Evolutionary conservation across 2,329 filamentous ascomycete genomes (phyloP).

Genomic region (Cercospora nicotianae): DNA sequence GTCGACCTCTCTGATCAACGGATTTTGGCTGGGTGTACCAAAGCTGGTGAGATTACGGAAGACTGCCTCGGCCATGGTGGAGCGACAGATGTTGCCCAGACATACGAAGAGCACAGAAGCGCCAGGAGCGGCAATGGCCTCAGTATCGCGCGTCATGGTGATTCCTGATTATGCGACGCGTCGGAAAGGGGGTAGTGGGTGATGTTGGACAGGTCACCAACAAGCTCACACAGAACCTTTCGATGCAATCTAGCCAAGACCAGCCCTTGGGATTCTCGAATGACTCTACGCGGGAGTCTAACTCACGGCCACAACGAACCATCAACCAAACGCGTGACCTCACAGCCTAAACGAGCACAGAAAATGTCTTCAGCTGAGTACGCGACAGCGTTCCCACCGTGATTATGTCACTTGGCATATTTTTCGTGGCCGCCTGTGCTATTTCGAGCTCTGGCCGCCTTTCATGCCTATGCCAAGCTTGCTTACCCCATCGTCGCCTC

Average conservation of each 20-base stretch:
- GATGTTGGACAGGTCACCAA: not conserved
- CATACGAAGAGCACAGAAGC: constrained; percentile 90
- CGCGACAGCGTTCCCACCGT: not conserved
- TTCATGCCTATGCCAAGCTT: not conserved
- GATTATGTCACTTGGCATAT: constrained; percentile 4
- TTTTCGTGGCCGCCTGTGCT: constrained; percentile 8
- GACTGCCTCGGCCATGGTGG: constrained; percentile 94
- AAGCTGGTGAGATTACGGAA: constrained; percentile 69
- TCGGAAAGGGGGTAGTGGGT: not conserved
- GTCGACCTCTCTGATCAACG: constrained; percentile 69
- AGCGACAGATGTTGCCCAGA: constrained; percentile 90
- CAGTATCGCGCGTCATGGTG: constrained; percentile 24
- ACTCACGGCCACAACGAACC: not conserved
- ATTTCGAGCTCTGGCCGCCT: constrained; percentile 4
- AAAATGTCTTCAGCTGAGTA: not conserved
- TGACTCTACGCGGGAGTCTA: not conserved
- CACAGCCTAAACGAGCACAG: not conserved
- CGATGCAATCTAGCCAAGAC: not conserved
- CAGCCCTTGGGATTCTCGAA: not conserved
- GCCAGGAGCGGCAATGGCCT: not conserved
- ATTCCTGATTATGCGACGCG: not conserved
- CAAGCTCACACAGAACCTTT: not conserved
- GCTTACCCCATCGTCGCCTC: not conserved
- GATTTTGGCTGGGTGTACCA: constrained; percentile 49
- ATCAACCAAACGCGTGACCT: not conserved